Evolutionary conservation across 495 filamentous ascomycete genomes (phyloP).

Genomic region (Lasiosphaeriaceae sp.): DNA sequence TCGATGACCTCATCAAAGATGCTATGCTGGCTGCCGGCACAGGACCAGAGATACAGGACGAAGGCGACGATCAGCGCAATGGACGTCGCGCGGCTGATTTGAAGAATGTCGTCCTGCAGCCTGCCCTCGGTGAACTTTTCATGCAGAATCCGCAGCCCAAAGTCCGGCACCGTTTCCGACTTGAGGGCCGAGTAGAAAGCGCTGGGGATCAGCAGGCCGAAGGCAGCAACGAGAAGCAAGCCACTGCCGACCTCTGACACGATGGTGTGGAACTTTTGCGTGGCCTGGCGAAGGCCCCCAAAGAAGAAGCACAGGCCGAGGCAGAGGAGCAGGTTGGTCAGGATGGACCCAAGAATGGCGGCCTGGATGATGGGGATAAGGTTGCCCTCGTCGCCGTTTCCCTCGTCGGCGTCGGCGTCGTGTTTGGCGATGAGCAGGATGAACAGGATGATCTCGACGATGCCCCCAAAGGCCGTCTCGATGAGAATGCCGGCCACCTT

Average conservation of each 20-base stretch:
- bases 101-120: conserved; percentile 49
- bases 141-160: conserved; percentile 1
- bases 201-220: conserved; percentile 25
- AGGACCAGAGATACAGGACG: conserved; percentile 69
- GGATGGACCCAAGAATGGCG: conserved; percentile 28
- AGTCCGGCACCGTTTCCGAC: conserved; percentile 7
- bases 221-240: conserved; percentile 65
- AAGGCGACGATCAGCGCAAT: conserved; percentile 75
- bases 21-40: conserved; percentile 72
- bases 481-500: conserved; percentile 72
- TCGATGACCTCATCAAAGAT: conserved; percentile 61
- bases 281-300: conserved; percentile 16
- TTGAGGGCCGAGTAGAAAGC: conserved; percentile 35
- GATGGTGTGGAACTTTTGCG: conserved; percentile 20
- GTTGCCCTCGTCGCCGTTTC: conserved; percentile 16
- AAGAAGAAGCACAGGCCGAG: conserved; percentile 53
- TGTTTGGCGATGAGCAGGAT: conserved; percentile 56
- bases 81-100: conserved; percentile 68
- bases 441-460: conserved; percentile 80
- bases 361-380: conserved; percentile 66
- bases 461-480: conserved; percentile 58
- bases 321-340: conserved; percentile 35
- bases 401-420: conserved; percentile 5
- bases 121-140: conserved; percentile 24
- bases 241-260: conserved; percentile 76